Evolutionary conservation across 1,139 yeast species (phyloP).

Genomic region (Suhomyces kunorum): DNA sequence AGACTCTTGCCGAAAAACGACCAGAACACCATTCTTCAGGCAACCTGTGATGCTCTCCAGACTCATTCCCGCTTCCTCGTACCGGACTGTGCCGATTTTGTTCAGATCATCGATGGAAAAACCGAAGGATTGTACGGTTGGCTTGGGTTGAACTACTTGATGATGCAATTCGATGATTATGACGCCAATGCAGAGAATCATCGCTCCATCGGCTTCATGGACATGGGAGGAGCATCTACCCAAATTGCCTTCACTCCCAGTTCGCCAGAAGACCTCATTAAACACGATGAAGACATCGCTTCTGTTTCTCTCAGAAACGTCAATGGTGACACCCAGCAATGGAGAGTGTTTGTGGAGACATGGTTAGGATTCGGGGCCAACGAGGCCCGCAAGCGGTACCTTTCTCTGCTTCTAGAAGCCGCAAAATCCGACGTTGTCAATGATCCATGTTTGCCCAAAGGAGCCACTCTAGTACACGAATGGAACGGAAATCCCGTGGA

Average conservation of each 20-base stretch:
- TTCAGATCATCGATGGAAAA: constrained; percentile 77
- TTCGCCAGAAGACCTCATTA: constrained; percentile 47
- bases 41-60: constrained; percentile 52
- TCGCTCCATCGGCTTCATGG: constrained; percentile 78
- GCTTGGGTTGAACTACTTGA: constrained; percentile 70
- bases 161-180: constrained; percentile 55
- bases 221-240: constrained; percentile 89
- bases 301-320: constrained; percentile 55
- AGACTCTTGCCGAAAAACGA: constrained; percentile 54
- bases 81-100: constrained; percentile 59
- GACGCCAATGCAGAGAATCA: constrained; percentile 35
- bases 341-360: constrained; percentile 77
- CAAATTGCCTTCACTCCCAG: constrained; percentile 80
- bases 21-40: constrained; percentile 47
- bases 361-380: constrained; percentile 89
- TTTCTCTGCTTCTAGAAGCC: constrained; percentile 48
- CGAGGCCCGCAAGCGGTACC: constrained; percentile 67
- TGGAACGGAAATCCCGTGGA: constrained; percentile 48
- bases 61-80: constrained; percentile 49
- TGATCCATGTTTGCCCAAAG: constrained; percentile 75
- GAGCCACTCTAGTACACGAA: constrained; percentile 45
- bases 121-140: constrained; percentile 83
- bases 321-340: constrained; percentile 61
- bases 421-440: constrained; percentile 28
- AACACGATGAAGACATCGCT: constrained; percentile 65